phyloP scores from a whole-genome alignment of 2,329 filamentous ascomycete genomes.

The Metarhizium album region DNA sequence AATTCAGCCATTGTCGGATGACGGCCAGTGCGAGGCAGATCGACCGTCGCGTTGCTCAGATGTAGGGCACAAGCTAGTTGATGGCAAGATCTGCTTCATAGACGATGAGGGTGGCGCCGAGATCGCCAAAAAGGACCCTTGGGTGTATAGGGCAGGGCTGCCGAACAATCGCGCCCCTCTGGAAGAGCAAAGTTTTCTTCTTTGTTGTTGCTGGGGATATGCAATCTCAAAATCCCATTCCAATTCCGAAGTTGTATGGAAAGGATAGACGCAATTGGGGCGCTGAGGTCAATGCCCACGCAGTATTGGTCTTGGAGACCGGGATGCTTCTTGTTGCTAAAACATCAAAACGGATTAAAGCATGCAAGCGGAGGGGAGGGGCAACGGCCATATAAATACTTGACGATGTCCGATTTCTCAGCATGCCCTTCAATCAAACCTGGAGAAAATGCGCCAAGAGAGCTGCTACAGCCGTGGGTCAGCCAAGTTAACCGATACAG shows the following conservation, averaged over 20 bases:
- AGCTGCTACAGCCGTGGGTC: background rate
- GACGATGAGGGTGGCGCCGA: conserved; percentile 6
- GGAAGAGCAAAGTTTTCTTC: background rate
- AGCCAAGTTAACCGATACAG: background rate
- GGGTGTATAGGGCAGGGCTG: conserved; percentile 1
- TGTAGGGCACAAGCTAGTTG: conserved; percentile 7
- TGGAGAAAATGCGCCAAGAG: conserved; percentile 4
- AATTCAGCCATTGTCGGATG: conserved; percentile 28
- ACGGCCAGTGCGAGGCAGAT: conserved; percentile 4
- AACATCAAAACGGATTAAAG: background rate
- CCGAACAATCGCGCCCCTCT: background rate
- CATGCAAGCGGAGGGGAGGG: background rate
- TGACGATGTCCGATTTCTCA: background rate
- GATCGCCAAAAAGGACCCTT: conserved; percentile 3
- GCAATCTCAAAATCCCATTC: background rate
- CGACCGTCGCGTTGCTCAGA: conserved; percentile 9
- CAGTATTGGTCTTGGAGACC: background rate
- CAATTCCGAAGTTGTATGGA: background rate
- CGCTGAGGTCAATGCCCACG: background rate
- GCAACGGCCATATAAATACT: conserved; percentile 4
- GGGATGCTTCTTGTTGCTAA: background rate
- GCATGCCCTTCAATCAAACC: too few relatives aligned
- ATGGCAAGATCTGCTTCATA: conserved; percentile 12
- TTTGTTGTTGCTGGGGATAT: background rate
- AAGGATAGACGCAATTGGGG: background rate